phyloP scores from a whole-genome alignment of 768 basidiomycete genomes.

The Melanogaster broomeanus region DNA sequence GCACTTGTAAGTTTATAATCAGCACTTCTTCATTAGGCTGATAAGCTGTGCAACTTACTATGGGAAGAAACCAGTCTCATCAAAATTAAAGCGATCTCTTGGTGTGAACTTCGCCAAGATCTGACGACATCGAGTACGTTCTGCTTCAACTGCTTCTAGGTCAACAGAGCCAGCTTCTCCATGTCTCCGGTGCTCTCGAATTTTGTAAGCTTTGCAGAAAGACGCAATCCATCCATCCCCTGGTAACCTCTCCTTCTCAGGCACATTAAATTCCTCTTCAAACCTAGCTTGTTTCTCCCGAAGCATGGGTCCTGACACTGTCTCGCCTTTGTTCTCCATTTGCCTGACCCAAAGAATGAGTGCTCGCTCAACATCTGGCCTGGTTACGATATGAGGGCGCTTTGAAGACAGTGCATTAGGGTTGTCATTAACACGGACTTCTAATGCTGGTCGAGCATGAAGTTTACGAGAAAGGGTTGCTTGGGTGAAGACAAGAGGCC shows the following conservation, averaged over 20 bases:
- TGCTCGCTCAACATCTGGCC: too few species aligned
- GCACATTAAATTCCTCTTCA: constrained; percentile 30
- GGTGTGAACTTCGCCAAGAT: constrained; percentile 18
- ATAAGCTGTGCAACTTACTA: constrained; percentile 23
- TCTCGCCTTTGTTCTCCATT: constrained; percentile 30
- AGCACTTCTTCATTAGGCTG: too few species aligned
- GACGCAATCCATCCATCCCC: constrained; percentile 4
- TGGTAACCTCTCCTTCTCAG: constrained; percentile 20
- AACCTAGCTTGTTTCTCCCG: constrained; percentile 14
- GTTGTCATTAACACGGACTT: constrained; percentile 7
- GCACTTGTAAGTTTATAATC: too few species aligned
- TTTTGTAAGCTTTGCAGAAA: background rate
- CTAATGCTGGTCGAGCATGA: background rate
- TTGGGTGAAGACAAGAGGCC: background rate
- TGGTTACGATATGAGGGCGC: too few species aligned
- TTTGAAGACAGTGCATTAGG: constrained; percentile 32
- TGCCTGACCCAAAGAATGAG: too few species aligned
- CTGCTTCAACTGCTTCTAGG: constrained; percentile 22
- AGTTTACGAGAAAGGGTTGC: constrained; percentile 1
- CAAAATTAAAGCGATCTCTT: constrained; percentile 30
- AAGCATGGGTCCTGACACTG: constrained; percentile 12
- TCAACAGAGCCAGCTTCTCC: constrained; percentile 28
- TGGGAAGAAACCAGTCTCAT: constrained; percentile 27
- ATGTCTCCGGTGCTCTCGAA: constrained; percentile 16
- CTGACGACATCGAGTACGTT: constrained; percentile 14